These are phyloP conservation scores for Leucocoprinus birnbaumii DNA, from an alignment of 768 basidiomycete species.

Conservation along the genomic window DNA sequence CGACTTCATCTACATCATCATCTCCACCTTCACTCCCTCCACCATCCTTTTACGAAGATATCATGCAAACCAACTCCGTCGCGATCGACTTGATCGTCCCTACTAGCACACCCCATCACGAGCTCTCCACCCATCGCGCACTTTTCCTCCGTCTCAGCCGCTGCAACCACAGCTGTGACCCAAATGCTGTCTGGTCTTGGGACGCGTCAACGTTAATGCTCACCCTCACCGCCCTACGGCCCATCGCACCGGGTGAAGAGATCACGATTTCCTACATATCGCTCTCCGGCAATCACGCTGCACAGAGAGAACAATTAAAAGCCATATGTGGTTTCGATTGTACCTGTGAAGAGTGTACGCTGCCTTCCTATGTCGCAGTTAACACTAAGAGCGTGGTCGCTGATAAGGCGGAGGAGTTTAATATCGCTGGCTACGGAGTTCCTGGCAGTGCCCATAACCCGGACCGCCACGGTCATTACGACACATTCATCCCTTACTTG, in stretches of 20 bases:
- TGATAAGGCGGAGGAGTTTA: constrained; percentile 6
- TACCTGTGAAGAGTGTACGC: constrained; percentile 33
- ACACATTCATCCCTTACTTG: constrained; percentile 17
- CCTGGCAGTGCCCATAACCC: neutral
- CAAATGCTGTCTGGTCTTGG: constrained; percentile 42
- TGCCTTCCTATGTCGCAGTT: neutral
- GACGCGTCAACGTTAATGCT: constrained; percentile 32
- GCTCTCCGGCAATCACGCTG: constrained; percentile 29
- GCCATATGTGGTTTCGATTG: constrained; percentile 40
- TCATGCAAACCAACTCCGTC: constrained; percentile 41
- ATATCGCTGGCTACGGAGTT: neutral
- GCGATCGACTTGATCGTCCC: constrained; percentile 29
- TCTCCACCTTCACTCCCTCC: constrained; percentile 24
- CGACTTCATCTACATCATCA: constrained; percentile 23
- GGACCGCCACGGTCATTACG: neutral
- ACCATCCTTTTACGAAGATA: constrained; percentile 34
- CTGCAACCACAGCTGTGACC: constrained; percentile 45
- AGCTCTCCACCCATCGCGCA: constrained; percentile 32
- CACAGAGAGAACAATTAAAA: constrained; percentile 29
- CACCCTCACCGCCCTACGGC: constrained; percentile 37
- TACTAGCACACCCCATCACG: constrained; percentile 11
- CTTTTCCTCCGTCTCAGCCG: constrained; percentile 39
- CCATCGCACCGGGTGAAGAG: constrained; percentile 38
- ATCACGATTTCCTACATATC: constrained; percentile 44
- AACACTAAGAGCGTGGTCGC: neutral